Evolutionary conservation across 768 basidiomycete species (phyloP).

Genomic region (Phanerodontia chrysosporium): DNA sequence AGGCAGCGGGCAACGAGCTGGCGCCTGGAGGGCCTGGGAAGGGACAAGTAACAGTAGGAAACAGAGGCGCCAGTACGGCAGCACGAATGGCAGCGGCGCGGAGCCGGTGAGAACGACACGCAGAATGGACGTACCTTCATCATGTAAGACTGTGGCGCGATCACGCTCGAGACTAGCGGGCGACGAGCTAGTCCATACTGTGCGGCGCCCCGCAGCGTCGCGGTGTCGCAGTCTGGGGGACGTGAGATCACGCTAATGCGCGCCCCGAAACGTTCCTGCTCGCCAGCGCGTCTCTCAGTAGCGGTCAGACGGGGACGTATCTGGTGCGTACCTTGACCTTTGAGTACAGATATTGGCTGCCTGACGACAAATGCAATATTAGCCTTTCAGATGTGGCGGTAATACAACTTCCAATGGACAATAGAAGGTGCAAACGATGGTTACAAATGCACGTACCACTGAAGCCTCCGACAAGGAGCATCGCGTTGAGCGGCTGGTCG

Average conservation of each 20-base stretch:
- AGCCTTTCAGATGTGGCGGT: neutral
- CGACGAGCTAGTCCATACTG: conserved; percentile 78
- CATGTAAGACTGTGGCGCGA: conserved; percentile 79
- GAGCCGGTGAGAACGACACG: neutral
- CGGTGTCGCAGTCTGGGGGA: conserved; percentile 84
- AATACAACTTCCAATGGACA: neutral
- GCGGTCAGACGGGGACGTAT: neutral
- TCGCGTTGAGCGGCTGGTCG: conserved; percentile 71
- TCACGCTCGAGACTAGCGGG: conserved; percentile 75
- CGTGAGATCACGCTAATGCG: conserved; percentile 74
- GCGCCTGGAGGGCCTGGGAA: neutral
- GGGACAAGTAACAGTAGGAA: neutral
- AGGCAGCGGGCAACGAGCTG: neutral
- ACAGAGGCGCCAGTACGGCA: too few relatives aligned
- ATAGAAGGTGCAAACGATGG: neutral
- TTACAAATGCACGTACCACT: conserved; percentile 22
- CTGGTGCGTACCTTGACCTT: conserved; percentile 58
- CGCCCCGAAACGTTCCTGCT: conserved; percentile 59
- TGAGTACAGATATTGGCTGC: conserved; percentile 79
- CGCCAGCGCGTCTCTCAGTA: neutral
- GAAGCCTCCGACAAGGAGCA: conserved; percentile 89
- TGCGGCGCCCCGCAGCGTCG: conserved; percentile 84
- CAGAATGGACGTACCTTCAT: conserved; percentile 64
- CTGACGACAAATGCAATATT: conserved; percentile 27
- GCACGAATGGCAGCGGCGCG: too few relatives aligned